These are phyloP conservation scores for Populus tomentosa DNA, from an alignment of 441 rosid species.

Conservation along the genomic window DNA sequence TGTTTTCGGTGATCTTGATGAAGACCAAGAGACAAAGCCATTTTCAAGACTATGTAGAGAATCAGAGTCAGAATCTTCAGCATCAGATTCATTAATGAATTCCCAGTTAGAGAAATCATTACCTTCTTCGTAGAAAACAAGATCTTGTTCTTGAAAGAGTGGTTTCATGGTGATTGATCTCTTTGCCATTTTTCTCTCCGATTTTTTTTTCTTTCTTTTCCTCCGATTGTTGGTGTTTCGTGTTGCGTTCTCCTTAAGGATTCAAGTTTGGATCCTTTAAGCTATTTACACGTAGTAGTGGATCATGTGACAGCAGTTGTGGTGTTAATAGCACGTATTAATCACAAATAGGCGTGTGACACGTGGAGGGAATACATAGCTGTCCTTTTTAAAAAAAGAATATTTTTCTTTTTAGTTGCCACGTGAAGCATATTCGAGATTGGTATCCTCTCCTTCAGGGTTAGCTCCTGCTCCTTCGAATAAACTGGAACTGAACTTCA, in stretches of 20 bases:
- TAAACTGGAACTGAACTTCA: too few species aligned
- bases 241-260: not conserved
- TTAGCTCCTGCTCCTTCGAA: too few species aligned
- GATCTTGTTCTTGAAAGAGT: not conserved
- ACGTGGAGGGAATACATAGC: not conserved
- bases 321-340: slow-evolving; percentile 12
- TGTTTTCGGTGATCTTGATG: not conserved
- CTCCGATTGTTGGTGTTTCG: not conserved
- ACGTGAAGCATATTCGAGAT: too few species aligned
- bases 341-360: slow-evolving; percentile 3
- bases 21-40: slow-evolving; percentile 20
- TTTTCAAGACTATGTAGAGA: slow-evolving; percentile 24
- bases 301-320: slow-evolving; percentile 1
- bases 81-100: slow-evolving; percentile 41
- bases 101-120: slow-evolving; percentile 38
- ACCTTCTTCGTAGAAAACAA: slow-evolving; percentile 8
- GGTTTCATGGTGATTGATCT: not conserved
- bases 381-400: too few species aligned
- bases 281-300: not conserved
- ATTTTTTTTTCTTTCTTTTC: not conserved
- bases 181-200: not conserved
- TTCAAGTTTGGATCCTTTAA: not conserved
- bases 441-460: too few species aligned
- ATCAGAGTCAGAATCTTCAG: slow-evolving; percentile 26
- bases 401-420: too few species aligned